Evolutionary conservation across 2,329 filamentous ascomycete species (phyloP), one percentile per base, ranked within the genome.

Genomic region (Nannizzia gypsea): DNA sequence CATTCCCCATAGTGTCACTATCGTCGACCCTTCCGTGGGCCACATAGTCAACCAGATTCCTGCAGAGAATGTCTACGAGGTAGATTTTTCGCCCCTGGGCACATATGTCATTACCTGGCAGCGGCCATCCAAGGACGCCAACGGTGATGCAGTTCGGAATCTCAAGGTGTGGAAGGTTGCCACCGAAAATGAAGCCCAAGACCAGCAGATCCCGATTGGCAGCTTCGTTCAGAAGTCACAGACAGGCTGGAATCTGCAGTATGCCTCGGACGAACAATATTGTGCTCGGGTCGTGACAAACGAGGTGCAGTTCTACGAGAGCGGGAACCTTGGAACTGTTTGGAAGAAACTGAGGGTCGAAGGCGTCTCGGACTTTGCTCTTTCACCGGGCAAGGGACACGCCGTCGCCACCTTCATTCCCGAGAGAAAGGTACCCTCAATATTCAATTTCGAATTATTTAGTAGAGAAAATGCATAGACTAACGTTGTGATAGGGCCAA

Each of bases 21-120:
- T 97, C 65, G 81, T 95, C 68, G 89, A 97, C 73, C 83, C 92
- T 64, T 87, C 87, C 50, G 81, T 79, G 65, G 92, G 91, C 68
- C 78, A 86, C 67, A 77, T 87, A 66, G 78, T 95, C 70, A 84
- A 90, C 64, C 85, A 81, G 38, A 82, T 99, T 56, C 82, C 86
- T 61, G 83, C 90, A 48, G 78, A 86, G 62, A 92, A 95, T 71
- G 90, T 97, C 65, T 96, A 89, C 77, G 93, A 99, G 74, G 79
- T 99, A 62, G 89, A 87, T 65, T 99, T 99, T 77, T 99, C 93
- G 26, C 93, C 92, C 3, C 81, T 85, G 60, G 93, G 93, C 63
- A 93, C 89, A 61, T 99, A 89, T 75, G 80, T 97, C 71, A 96
- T 95, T 72, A 97, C 93, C 59, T 97, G 91, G 90, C 92, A 99